Conservation (phyloP, 495 filamentous ascomycete species). For the Tuber brumale region DNA sequence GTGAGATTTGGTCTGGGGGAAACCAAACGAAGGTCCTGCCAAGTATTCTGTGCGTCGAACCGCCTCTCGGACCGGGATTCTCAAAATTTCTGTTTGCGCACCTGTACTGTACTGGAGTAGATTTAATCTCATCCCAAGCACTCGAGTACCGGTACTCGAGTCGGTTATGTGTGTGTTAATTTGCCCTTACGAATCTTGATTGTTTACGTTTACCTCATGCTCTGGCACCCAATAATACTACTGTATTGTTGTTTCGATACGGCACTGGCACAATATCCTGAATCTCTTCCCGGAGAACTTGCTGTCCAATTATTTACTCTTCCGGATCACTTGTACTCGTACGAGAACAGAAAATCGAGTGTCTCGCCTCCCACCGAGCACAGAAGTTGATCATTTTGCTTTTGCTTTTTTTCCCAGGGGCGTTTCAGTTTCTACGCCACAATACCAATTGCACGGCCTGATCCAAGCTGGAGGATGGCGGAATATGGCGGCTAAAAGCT, state of each 20-base stretch:
- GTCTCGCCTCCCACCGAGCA: no score
- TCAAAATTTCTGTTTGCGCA: no score
- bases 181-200: neutral
- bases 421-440: neutral
- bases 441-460: neutral
- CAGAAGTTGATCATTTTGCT: neutral
- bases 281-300: neutral
- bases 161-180: neutral
- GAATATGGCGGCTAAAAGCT: neutral
- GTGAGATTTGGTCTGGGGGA: no score
- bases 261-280: neutral
- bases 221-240: neutral
- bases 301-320: neutral
- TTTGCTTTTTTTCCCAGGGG: neutral
- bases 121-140: no score
- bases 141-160: no score
- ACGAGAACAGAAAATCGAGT: no score
- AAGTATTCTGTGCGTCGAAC: no score
- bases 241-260: neutral
- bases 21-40: no score
- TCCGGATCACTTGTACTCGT: neutral
- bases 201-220: neutral
- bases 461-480: neutral
- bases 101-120: no score
- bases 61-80: no score